Percentiles rank a stretch among this genome's conserved stretches.
phyloP scores from a whole-genome alignment of 768 basidiomycete species.

The Phylloporus scabripes region DNA sequence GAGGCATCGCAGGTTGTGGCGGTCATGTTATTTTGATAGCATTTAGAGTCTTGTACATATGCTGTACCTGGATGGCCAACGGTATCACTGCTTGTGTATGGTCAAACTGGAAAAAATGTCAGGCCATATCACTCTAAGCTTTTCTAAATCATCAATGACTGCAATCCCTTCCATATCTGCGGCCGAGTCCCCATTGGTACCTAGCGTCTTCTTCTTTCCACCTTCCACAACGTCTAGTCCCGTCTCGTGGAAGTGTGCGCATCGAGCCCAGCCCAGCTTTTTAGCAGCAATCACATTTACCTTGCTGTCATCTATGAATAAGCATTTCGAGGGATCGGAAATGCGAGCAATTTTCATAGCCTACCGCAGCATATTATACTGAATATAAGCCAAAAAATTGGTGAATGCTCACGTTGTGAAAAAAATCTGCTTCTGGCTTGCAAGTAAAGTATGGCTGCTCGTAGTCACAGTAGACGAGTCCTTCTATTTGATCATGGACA shows the following conservation, averaged over 20 bases:
- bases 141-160: slow-evolving; percentile 54
- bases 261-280: slow-evolving; percentile 62
- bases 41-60: slow-evolving; percentile 1
- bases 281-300: slow-evolving; percentile 64
- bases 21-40: slow-evolving; percentile 60
- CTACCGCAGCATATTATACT: slow-evolving; percentile 31
- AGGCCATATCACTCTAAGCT: slow-evolving; percentile 67
- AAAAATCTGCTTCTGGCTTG: slow-evolving; percentile 77
- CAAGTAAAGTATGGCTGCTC: slow-evolving; percentile 58
- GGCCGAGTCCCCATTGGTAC: slow-evolving; percentile 32
- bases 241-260: slow-evolving; percentile 72
- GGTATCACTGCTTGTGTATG: neutral
- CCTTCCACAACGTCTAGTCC: slow-evolving; percentile 61
- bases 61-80: slow-evolving; percentile 1
- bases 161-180: slow-evolving; percentile 42
- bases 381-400: neutral
- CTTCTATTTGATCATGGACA: slow-evolving; percentile 66
- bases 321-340: slow-evolving; percentile 62
- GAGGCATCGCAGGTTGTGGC: slow-evolving; percentile 73
- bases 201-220: slow-evolving; percentile 45
- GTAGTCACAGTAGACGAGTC: slow-evolving; percentile 79
- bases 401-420: slow-evolving; percentile 43
- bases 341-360: slow-evolving; percentile 60
- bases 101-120: slow-evolving; percentile 56
- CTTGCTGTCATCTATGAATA: slow-evolving; percentile 76